Percentiles rank a stretch among this genome's conserved stretches.
Conservation (phyloP, 331 rosid species). For the Prunus yedoensis region DNA sequence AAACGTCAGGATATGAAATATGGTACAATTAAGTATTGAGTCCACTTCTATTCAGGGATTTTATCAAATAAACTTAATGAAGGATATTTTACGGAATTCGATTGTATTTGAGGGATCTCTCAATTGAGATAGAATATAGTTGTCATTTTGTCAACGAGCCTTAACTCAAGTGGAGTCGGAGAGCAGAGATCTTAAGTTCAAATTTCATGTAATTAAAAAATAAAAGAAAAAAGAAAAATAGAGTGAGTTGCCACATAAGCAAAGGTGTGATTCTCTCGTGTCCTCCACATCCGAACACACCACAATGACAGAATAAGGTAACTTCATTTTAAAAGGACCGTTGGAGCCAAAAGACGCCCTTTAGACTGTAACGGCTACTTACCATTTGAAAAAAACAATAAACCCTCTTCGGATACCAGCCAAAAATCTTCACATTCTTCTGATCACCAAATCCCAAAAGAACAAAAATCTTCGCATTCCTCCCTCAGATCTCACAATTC, state of each 20-base stretch:
- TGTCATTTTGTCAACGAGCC: neutral
- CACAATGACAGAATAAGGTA: neutral
- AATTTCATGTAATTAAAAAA: neutral
- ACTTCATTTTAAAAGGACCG: conserved; percentile 32
- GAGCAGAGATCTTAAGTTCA: neutral
- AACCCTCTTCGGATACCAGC: neutral
- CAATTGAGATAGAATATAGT: no score
- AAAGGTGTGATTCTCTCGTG: neutral
- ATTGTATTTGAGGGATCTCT: no score
- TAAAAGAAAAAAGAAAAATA: no score
- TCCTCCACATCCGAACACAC: neutral
- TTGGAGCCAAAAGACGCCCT: conserved; percentile 19
- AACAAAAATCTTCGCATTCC: neutral
- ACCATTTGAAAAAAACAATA: neutral
- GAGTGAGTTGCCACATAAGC: no score
- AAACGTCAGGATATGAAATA: no score
- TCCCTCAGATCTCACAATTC: conserved; percentile 6
- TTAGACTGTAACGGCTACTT: conserved; percentile 52
- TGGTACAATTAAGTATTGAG: no score
- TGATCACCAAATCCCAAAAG: neutral
- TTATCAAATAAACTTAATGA: no score
- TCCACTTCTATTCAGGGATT: no score
- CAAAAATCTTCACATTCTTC: neutral
- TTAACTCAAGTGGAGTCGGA: neutral
- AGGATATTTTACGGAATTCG: no score